These are phyloP conservation scores for Sporisorium exsertum DNA, from an alignment of 1,284 basidiomycete genomes.

Conservation along the genomic window DNA sequence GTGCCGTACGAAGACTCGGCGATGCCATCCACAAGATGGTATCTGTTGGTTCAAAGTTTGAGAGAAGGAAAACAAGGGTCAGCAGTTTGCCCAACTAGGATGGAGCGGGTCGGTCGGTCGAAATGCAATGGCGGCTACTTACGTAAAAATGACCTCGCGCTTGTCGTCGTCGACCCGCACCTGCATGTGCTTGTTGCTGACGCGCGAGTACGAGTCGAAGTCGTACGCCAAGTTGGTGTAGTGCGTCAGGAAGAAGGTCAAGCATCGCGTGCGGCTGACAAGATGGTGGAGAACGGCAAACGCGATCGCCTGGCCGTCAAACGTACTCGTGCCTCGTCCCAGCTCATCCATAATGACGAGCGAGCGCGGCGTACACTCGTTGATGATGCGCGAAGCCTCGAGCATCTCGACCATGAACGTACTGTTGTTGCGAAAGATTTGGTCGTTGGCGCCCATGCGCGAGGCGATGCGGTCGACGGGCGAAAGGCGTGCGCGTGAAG, in stretches of 20 bases:
- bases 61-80: not conserved
- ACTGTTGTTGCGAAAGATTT: slow-evolving; percentile 66
- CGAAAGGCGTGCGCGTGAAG: slow-evolving; percentile 81
- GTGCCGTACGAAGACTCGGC: slow-evolving; percentile 87
- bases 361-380: slow-evolving; percentile 67
- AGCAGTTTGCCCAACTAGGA: not conserved
- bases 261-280: slow-evolving; percentile 64
- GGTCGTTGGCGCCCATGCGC: slow-evolving; percentile 86
- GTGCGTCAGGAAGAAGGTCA: slow-evolving; percentile 68
- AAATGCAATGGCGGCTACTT: slow-evolving; percentile 16
- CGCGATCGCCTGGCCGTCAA: slow-evolving; percentile 68
- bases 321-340: slow-evolving; percentile 69
- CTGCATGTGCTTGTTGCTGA: slow-evolving; percentile 68
- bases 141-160: slow-evolving; percentile 67
- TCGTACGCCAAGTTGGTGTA: slow-evolving; percentile 64
- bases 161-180: slow-evolving; percentile 66
- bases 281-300: slow-evolving; percentile 67
- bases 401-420: slow-evolving; percentile 70
- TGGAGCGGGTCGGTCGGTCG: not conserved
- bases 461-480: slow-evolving; percentile 95
- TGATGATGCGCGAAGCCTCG: slow-evolving; percentile 66
- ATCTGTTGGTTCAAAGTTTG: slow-evolving; percentile 29
- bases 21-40: slow-evolving; percentile 71
- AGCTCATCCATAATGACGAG: slow-evolving; percentile 69
- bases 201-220: slow-evolving; percentile 64